Percentiles rank a stretch among this genome's conserved stretches.
phyloP scores from a whole-genome alignment of 257 asterid genomes.

The Fraxinus americana region DNA sequence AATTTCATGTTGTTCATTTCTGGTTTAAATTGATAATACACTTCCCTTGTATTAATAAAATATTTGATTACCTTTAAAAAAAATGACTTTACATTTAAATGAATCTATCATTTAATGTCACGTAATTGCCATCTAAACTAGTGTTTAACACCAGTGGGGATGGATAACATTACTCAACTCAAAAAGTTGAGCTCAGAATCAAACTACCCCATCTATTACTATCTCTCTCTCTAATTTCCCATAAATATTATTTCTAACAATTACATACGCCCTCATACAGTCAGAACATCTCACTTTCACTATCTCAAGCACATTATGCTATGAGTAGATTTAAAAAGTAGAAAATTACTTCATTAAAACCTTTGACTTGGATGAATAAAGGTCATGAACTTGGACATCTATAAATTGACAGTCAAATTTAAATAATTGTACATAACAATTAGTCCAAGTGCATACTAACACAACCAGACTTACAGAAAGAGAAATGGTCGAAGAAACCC shows the following conservation, averaged over 20 bases:
- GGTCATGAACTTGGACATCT: not conserved
- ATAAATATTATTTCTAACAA: not conserved
- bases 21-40: too few species aligned
- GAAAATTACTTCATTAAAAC: not conserved
- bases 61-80: too few species aligned
- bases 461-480: not conserved
- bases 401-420: conserved; percentile 6
- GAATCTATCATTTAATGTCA: too few species aligned
- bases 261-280: not conserved
- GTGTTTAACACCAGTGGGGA: too few species aligned
- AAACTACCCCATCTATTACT: conserved; percentile 2
- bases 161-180: not conserved
- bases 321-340: not conserved
- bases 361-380: not conserved
- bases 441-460: not conserved
- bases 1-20: too few species aligned
- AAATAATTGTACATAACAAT: not conserved
- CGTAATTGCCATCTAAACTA: too few species aligned
- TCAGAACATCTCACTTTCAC: not conserved
- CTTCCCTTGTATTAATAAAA: too few species aligned
- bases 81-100: too few species aligned
- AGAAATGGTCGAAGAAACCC: not conserved
- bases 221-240: conserved; percentile 7
- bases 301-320: not conserved
- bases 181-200: not conserved